Evolutionary conservation across 306 rosid species (phyloP).

Genomic region (Casuarina glauca): DNA sequence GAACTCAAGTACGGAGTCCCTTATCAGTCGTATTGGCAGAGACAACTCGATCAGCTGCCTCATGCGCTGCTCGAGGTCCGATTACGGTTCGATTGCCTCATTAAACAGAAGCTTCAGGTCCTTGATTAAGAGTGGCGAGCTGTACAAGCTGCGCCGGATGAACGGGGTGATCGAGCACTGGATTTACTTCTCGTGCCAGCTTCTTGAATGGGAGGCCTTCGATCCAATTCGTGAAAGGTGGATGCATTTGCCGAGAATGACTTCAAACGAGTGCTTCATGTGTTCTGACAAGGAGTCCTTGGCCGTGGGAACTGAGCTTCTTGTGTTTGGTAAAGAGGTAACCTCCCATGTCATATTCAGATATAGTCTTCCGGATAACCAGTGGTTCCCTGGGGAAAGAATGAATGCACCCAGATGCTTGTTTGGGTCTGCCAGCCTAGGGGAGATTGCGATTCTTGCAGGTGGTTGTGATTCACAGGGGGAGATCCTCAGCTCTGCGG

Average conservation of each 20-base stretch:
- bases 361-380: slow-evolving; percentile 84
- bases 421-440: slow-evolving; percentile 90
- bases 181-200: slow-evolving; percentile 82
- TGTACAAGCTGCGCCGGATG: slow-evolving; percentile 67
- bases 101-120: slow-evolving; percentile 65
- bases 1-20: slow-evolving; percentile 12
- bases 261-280: slow-evolving; percentile 85
- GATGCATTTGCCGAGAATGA: slow-evolving; percentile 92
- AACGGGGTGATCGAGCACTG: slow-evolving; percentile 78
- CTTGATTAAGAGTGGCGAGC: slow-evolving; percentile 70
- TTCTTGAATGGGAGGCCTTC: slow-evolving; percentile 89
- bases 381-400: slow-evolving; percentile 75
- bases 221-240: slow-evolving; percentile 69
- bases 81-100: slow-evolving; percentile 69
- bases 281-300: slow-evolving; percentile 89
- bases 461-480: slow-evolving; percentile 92
- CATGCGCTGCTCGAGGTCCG: slow-evolving; percentile 81
- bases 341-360: slow-evolving; percentile 68
- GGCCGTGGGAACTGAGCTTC: slow-evolving; percentile 95
- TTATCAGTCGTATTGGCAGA: slow-evolving; percentile 53
- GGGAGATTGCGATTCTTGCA: slow-evolving; percentile 89
- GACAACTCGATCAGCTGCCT: slow-evolving; percentile 81
- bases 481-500: slow-evolving; percentile 67
- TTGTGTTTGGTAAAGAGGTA: slow-evolving; percentile 80
- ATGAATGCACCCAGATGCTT: slow-evolving; percentile 90